phyloP scores from a whole-genome alignment of 83 land plant species.

The Thuja plicata region DNA sequence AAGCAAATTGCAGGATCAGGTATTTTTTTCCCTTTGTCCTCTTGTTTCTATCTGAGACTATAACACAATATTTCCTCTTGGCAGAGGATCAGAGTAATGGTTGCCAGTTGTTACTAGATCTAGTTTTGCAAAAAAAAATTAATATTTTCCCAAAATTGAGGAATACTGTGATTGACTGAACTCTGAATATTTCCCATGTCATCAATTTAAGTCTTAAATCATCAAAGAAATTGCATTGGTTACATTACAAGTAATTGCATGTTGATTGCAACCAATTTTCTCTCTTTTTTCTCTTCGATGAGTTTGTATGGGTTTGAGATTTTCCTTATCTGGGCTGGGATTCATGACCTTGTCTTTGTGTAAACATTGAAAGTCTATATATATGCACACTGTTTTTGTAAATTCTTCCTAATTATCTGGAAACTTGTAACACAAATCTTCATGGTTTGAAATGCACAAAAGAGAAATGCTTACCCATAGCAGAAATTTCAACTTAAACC shows the following conservation, averaged over 20 bases:
- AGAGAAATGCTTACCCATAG: no score
- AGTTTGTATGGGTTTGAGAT: no score
- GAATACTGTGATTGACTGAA: neutral
- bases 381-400: no score
- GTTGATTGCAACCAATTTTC: no score
- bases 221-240: neutral
- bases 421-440: no score
- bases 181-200: neutral
- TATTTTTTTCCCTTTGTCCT: neutral
- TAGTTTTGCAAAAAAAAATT: neutral
- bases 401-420: no score
- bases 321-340: no score
- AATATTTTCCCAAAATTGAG: neutral
- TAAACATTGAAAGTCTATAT: no score
- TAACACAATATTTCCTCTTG: neutral
- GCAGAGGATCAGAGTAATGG: neutral
- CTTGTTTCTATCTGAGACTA: neutral
- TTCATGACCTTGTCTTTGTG: no score
- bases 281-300: no score
- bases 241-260: neutral
- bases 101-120: neutral
- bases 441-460: no score
- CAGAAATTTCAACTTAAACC: no score
- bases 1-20: slow-evolving; percentile 34
- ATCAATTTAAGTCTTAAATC: neutral